Evolutionary conservation across 192 early-diverging fungal genomes (phyloP), one percentile per base, ranked within the genome.

Genomic region (Linnemannia schmuckeri): DNA sequence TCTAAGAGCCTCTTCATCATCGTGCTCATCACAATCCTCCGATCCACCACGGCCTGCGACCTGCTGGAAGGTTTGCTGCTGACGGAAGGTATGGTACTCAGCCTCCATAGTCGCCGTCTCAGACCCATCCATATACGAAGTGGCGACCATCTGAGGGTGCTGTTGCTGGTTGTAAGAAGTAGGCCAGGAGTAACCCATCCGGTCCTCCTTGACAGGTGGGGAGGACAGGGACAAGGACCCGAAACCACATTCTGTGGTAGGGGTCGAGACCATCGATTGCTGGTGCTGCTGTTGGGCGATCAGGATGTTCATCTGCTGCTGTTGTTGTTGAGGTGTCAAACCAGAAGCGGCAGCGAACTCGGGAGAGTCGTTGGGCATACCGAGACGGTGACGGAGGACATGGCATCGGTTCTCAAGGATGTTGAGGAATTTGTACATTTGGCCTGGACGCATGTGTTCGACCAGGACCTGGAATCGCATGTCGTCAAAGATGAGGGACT

Each of bases 381-480:
- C 72, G 1, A 87, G 72, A 6, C 85, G 85, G 33, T 87, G 55
- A 52, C 85, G 85, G 42, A 93, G 47, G 42, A 93, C 90, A 47
- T 90, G 89, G 75, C 92, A 93, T 61, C 92, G 85, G 74, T 89
- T 88, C 85, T 93, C 91, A 18, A 93, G 91, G 77, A 93, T 89
- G 55, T 82, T 82, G 30, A 93, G 66, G 49, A 91, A 91, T 24
- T 79, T 83, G 72, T 88, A 76, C 88, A 93, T 89, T 80, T 93
- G 91, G 13, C 79, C 82, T 37, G 84, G 83, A 4, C 85, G 88
- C 91, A 93, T 91, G 47, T 88, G 80, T 55, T 85, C 86, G 17
- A 90, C 85, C 46, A 90, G 68, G 44, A 79, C 86, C 40, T 90
- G 83, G 72, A 90, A 90, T 24, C 86, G 85, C 80, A 84, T 80